These are phyloP conservation scores for Rutstroemia sp. DNA, from an alignment of 2,329 filamentous ascomycete species.

Conservation along the genomic window DNA sequence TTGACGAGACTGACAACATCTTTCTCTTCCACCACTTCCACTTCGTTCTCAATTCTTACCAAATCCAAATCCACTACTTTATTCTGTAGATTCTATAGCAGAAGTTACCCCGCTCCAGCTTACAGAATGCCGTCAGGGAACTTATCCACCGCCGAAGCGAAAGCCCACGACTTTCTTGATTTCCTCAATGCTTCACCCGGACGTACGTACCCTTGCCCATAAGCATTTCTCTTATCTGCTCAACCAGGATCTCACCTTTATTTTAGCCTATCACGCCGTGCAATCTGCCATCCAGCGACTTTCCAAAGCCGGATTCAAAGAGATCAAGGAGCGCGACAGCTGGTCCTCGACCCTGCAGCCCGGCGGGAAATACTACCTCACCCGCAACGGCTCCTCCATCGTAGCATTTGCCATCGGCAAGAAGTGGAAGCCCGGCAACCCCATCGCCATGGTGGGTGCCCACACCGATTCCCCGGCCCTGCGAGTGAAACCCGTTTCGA, in stretches of 20 bases:
- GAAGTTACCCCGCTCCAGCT: not conserved
- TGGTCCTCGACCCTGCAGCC: slow-evolving; percentile 76
- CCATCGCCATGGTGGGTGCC: slow-evolving; percentile 86
- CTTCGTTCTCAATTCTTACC: not conserved
- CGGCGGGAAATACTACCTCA: slow-evolving; percentile 94
- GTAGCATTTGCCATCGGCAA: slow-evolving; percentile 87
- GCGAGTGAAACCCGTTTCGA: slow-evolving; percentile 89
- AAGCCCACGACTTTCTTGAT: slow-evolving; percentile 66
- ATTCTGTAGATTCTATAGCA: not conserved
- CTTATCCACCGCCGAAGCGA: slow-evolving; percentile 22
- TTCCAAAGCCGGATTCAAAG: slow-evolving; percentile 74
- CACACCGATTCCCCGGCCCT: slow-evolving; percentile 94
- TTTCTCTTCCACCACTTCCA: not conserved
- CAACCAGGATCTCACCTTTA: not conserved
- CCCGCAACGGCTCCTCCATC: slow-evolving; percentile 85
- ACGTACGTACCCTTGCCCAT: slow-evolving; percentile 48
- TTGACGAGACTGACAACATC: slow-evolving; percentile 2
- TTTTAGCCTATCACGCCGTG: slow-evolving; percentile 70
- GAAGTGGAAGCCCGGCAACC: slow-evolving; percentile 86
- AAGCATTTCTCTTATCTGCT: not conserved
- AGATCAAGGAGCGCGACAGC: slow-evolving; percentile 83
- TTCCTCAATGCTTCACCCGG: slow-evolving; percentile 94
- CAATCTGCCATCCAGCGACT: slow-evolving; percentile 69
- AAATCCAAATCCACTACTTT: not conserved
- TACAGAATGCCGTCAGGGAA: slow-evolving; percentile 22